These are phyloP conservation scores for Boletus speciosus DNA, from an alignment of 768 basidiomycete genomes.

Conservation along the genomic window DNA sequence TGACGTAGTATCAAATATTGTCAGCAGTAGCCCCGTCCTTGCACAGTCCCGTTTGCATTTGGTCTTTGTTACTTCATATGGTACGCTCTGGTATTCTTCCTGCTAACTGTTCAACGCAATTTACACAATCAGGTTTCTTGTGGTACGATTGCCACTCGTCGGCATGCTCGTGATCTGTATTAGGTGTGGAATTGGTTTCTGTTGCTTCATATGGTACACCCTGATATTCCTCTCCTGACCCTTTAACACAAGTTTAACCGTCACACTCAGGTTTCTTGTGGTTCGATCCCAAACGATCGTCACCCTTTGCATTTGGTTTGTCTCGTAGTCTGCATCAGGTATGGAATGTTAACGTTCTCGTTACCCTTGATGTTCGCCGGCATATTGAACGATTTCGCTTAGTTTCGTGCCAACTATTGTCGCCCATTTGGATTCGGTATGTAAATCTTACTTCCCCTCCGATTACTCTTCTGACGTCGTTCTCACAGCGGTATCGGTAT, in stretches of 20 bases:
- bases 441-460: background rate
- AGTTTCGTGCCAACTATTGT: conserved; percentile 1
- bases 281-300: background rate
- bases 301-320: background rate
- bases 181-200: background rate
- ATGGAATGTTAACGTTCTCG: background rate
- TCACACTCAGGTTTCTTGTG: background rate
- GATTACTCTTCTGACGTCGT: background rate
- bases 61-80: background rate
- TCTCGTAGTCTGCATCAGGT: conserved; percentile 6
- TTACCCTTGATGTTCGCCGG: too few species aligned
- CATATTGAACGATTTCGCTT: background rate
- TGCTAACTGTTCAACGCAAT: too few species aligned
- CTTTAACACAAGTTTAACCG: background rate
- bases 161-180: background rate
- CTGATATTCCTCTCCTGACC: background rate
- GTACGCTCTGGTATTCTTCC: background rate
- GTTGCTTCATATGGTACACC: conserved; percentile 4
- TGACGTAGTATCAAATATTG: background rate
- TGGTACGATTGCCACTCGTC: background rate
- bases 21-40: background rate
- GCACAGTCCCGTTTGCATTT: background rate
- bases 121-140: background rate
- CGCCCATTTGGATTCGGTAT: background rate
- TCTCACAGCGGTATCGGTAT: conserved; percentile 1